A percentile compares a stretch with the other conserved stretches of the same genome.
Conservation (phyloP, 148 eudicot genomes). For the Camellia lanceoleosa region DNA sequence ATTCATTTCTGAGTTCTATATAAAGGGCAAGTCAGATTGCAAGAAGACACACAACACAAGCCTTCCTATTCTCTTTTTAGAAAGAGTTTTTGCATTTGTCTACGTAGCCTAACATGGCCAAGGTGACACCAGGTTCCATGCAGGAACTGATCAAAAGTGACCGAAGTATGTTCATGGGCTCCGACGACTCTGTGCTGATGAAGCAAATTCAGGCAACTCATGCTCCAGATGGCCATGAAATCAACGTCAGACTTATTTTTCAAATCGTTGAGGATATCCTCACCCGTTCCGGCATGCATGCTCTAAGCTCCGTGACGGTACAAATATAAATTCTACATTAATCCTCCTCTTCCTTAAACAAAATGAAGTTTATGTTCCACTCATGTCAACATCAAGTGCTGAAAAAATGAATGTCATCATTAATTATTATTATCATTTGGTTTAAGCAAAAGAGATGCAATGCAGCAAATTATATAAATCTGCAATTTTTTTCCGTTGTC, state of each 20-base stretch:
- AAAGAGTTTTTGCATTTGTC: not conserved
- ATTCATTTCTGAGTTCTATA: constrained; percentile 3
- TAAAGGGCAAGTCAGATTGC: constrained; percentile 3
- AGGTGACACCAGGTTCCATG: constrained; percentile 9
- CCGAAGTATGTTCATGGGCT: constrained; percentile 18
- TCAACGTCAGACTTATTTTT: constrained; percentile 25
- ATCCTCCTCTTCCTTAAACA: too few species aligned
- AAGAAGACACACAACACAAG: constrained; percentile 11
- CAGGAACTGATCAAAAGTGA: constrained; percentile 25
- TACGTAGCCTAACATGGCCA: not conserved
- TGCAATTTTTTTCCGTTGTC: not conserved
- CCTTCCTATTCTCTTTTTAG: too few species aligned
- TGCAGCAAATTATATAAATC: too few species aligned
- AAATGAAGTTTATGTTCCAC: too few species aligned
- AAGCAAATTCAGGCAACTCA: constrained; percentile 32
- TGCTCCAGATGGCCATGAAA: constrained; percentile 30
- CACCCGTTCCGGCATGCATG: constrained; percentile 12
- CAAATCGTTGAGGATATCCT: constrained; percentile 31
- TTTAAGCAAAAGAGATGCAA: too few species aligned
- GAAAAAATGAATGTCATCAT: too few species aligned
- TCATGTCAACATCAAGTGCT: too few species aligned
- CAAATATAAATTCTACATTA: not conserved
- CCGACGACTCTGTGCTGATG: constrained; percentile 25
- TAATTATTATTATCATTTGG: too few species aligned
- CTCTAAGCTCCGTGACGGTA: not conserved